Conservation (phyloP, 2,329 filamentous ascomycete species). For the Alternaria consortialis region DNA sequence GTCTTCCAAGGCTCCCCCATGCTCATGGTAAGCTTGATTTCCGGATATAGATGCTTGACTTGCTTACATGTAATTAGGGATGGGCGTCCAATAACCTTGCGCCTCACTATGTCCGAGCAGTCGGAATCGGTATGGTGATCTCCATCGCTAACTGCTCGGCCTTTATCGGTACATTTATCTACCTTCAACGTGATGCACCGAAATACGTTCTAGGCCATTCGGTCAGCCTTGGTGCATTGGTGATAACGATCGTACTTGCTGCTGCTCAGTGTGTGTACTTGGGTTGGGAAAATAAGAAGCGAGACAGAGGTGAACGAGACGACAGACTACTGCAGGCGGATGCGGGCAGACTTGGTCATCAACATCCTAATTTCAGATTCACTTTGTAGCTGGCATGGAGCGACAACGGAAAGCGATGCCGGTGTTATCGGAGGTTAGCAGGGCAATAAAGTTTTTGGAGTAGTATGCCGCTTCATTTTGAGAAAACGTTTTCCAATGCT, state of each 20-base stretch:
- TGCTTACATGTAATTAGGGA: conserved; percentile 28
- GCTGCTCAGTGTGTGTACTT: conserved; percentile 34
- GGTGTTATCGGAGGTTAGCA: neutral
- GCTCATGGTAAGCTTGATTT: conserved; percentile 41
- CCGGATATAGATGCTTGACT: neutral
- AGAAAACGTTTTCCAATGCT: neutral
- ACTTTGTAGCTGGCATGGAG: conserved; percentile 22
- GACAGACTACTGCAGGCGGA: conserved; percentile 33
- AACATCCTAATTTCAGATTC: conserved; percentile 44
- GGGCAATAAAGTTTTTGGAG: neutral
- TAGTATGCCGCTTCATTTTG: neutral
- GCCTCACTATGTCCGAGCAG: conserved; percentile 66
- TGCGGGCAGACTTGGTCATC: conserved; percentile 37
- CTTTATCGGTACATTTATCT: conserved; percentile 63
- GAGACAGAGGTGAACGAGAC: conserved; percentile 34
- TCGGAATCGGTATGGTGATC: conserved; percentile 60
- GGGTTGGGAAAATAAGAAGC: conserved; percentile 38
- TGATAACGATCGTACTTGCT: conserved; percentile 32
- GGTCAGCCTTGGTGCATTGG: conserved; percentile 39
- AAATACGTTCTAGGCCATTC: conserved; percentile 33
- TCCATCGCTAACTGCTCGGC: conserved; percentile 60
- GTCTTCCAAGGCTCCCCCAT: conserved; percentile 52
- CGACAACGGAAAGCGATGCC: neutral
- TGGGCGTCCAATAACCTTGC: conserved; percentile 56
- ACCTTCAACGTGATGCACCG: conserved; percentile 55